These are phyloP conservation scores for Ramularia endophylla DNA, from an alignment of 2,329 filamentous ascomycete genomes.

Conservation along the genomic window DNA sequence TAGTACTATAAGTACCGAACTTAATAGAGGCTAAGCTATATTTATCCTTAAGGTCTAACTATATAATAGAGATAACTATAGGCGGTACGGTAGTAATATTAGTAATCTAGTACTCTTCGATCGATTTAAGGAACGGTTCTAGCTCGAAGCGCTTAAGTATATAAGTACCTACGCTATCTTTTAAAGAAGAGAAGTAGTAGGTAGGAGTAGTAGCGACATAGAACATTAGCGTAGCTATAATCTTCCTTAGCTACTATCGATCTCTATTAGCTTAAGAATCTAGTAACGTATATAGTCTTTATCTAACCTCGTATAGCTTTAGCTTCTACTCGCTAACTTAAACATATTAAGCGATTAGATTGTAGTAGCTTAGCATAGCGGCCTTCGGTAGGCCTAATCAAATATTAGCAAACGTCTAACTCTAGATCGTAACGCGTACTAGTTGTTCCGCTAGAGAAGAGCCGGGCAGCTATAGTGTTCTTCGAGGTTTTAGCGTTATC, in stretches of 20 bases:
- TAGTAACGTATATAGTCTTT: too few relatives aligned
- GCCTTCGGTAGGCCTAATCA: constrained; percentile 37
- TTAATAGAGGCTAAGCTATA: constrained; percentile 66
- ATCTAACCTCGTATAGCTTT: constrained; percentile 11
- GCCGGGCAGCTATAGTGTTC: constrained; percentile 43
- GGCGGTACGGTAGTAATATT: constrained; percentile 68
- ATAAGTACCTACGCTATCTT: constrained; percentile 31
- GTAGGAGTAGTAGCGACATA: constrained; percentile 41
- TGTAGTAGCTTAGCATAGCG: constrained; percentile 51
- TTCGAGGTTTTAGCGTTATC: constrained; percentile 35
- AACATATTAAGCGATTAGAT: constrained; percentile 50
- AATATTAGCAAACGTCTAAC: too few relatives aligned
- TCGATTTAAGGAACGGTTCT: constrained; percentile 50
- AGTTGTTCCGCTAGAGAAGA: constrained; percentile 54
- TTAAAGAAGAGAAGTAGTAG: constrained; percentile 31
- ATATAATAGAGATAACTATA: constrained; percentile 62
- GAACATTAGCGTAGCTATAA: constrained; percentile 46
- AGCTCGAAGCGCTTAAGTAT: constrained; percentile 47
- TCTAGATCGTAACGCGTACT: too few relatives aligned
- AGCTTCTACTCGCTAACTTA: constrained; percentile 38
- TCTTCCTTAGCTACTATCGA: constrained; percentile 1
- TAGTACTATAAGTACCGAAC: constrained; percentile 66
- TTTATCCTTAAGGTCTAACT: constrained; percentile 52
- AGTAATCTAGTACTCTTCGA: constrained; percentile 63
- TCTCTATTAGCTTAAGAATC: too few relatives aligned